Evolutionary conservation across 2,329 filamentous ascomycete species (phyloP), one percentile per base, ranked within the genome.

Genomic region (Aspergillus ruber): DNA sequence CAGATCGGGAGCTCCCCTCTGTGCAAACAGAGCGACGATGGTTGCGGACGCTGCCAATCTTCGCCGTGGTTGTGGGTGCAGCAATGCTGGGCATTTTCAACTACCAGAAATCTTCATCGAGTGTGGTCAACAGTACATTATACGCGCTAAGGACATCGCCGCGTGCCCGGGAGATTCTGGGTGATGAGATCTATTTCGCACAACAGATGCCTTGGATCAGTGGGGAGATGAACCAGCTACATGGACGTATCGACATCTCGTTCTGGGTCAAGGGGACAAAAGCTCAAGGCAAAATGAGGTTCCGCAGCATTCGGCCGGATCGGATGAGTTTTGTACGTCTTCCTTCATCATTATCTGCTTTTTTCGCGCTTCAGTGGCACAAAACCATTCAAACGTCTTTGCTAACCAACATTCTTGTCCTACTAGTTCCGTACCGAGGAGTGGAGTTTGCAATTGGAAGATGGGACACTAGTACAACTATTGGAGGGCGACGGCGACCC

Each of bases 81-180:
- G 85, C 84, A 56, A 84, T 84, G 56, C 74, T 94, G 50, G 88
- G 86, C 57, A 96, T 98, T 70, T 97, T 98, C 85, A 98, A 98
- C 79, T 97, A 98, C 80, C 91, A 98, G 69, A 96, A 96, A 70
- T 82, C 84, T 48, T 89, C 87, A n/a, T 89, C 84, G 21, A 87
- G 86, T 46, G 81, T 91, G 25, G 87, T 96, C n/a, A 83, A 83
- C 47, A 88, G 86, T 47, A 93, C 90, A 4, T 80, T 98, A 23
- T 98, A 97, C 76, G 87, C 91, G 1, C 80, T 98, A 54, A 87
- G 93, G 54, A 94, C 88, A 2, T 89, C 85, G 48, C 73, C 80
- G 2, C 72, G 76, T 50, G 93, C 90, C 41, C 83, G 90, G 61
- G 83, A 83, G 48, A 73, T 85, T 41, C 80, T 98, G 23, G 93